These are phyloP conservation scores for Thuidium tamariscinum DNA, from an alignment of 225 moss, liverwort and hornwort species.

Conservation along the genomic window DNA sequence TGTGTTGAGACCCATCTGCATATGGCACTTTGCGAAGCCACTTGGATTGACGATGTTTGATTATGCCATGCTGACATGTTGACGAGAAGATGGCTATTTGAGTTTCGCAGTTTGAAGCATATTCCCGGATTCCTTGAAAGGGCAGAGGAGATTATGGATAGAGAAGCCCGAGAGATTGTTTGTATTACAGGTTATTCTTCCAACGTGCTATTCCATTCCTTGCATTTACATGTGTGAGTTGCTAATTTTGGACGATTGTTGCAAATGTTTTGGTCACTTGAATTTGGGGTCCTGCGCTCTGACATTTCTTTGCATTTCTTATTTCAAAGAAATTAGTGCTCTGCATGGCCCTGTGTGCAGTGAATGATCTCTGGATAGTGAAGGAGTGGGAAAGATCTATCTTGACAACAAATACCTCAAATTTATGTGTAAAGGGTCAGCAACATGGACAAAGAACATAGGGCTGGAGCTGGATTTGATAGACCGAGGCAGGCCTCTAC, in stretches of 20 bases:
- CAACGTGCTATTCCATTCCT: no score
- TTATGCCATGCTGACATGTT: not conserved
- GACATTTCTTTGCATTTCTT: not conserved
- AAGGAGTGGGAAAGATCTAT: constrained; percentile 64
- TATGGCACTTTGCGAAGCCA: not conserved
- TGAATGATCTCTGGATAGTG: constrained; percentile 60
- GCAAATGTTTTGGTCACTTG: not conserved
- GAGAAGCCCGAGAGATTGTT: constrained; percentile 16
- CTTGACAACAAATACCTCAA: constrained; percentile 17
- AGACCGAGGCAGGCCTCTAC: constrained; percentile 32
- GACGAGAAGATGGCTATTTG: not conserved
- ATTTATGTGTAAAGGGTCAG: constrained; percentile 48
- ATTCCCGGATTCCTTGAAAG: constrained; percentile 54
- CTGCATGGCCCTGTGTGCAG: not conserved
- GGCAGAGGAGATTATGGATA: constrained; percentile 47
- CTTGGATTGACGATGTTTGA: not conserved
- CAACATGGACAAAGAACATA: constrained; percentile 32
- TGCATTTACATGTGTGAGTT: no score
- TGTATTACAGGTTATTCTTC: not conserved
- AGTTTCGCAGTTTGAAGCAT: constrained; percentile 53
- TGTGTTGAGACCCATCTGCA: not conserved
- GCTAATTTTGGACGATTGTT: not conserved
- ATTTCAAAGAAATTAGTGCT: not conserved
- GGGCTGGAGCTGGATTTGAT: constrained; percentile 61
- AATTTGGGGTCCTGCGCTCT: no score